Conservation (phyloP, 2,329 filamentous ascomycete species). For the Hypoxylon sp. region DNA sequence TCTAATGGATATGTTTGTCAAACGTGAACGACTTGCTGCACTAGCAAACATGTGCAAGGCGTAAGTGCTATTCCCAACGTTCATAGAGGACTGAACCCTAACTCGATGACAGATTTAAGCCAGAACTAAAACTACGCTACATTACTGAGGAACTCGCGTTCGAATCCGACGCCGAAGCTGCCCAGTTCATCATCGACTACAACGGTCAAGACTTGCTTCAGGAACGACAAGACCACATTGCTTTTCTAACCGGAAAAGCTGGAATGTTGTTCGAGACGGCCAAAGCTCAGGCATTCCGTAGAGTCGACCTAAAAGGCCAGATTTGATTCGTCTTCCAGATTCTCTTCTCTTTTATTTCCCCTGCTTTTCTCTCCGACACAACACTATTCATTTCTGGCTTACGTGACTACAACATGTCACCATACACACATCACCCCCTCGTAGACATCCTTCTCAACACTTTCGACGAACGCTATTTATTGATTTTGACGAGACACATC, state of each 20-base stretch:
- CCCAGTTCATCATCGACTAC: conserved; percentile 89
- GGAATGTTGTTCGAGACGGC: conserved; percentile 80
- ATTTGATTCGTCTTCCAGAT: conserved; percentile 70
- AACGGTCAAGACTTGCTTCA: conserved; percentile 82
- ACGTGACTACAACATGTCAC: conserved; percentile 26
- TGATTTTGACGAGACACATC: conserved; percentile 34
- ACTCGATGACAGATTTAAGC: conserved; percentile 82
- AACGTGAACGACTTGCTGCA: conserved; percentile 90
- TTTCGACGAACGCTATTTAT: conserved; percentile 28
- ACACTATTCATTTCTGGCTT: conserved; percentile 21
- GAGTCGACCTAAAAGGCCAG: conserved; percentile 97
- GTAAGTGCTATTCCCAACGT: conserved; percentile 72
- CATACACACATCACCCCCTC: conserved; percentile 19
- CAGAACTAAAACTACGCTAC: conserved; percentile 88
- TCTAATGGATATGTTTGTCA: conserved; percentile 99
- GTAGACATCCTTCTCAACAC: conserved; percentile 32
- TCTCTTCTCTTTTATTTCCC: conserved; percentile 41
- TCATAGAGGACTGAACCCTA: conserved; percentile 57
- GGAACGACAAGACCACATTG: conserved; percentile 80
- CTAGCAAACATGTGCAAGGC: conserved; percentile 94
- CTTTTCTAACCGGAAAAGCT: conserved; percentile 82
- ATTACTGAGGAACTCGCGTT: conserved; percentile 97
- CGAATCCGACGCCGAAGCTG: conserved; percentile 90
- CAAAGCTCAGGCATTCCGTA: conserved; percentile 81
- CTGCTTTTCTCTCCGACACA: conserved; percentile 33